Percentiles rank a stretch among this genome's conserved stretches.
phyloP scores from a whole-genome alignment of 106 monocot species.

The Dendrobium huoshanense region DNA sequence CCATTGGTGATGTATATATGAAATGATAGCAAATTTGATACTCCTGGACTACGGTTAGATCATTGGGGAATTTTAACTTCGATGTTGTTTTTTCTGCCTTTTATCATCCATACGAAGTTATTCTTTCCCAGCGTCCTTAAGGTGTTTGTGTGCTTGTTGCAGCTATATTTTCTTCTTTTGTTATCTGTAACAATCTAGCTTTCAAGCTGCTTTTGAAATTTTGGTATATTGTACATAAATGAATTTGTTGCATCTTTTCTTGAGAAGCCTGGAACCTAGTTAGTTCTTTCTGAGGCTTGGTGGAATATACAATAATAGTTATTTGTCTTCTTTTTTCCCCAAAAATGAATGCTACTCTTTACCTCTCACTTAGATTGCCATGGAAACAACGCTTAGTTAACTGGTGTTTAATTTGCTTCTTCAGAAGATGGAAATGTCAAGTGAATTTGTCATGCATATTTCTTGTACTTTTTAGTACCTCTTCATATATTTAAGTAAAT shows the following conservation, averaged over 20 bases:
- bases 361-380: neutral
- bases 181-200: neutral
- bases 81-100: neutral
- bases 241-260: neutral
- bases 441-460: neutral
- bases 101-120: neutral
- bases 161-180: neutral
- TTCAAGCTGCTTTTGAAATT: neutral
- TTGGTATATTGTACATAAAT: neutral
- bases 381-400: neutral
- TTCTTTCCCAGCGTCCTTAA: neutral
- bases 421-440: neutral
- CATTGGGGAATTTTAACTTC: neutral
- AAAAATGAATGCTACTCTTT: neutral
- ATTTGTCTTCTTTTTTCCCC: neutral
- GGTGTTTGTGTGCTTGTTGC: neutral
- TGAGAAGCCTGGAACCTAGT: neutral
- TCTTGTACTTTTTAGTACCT: neutral
- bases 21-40: neutral
- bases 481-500: neutral
- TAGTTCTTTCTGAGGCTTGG: neutral
- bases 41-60: neutral
- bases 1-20: neutral
- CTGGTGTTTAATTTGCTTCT: neutral
- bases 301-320: neutral